Conservation (phyloP, 2,329 filamentous ascomycete species). For the Pseudogymnoascus sp. region DNA sequence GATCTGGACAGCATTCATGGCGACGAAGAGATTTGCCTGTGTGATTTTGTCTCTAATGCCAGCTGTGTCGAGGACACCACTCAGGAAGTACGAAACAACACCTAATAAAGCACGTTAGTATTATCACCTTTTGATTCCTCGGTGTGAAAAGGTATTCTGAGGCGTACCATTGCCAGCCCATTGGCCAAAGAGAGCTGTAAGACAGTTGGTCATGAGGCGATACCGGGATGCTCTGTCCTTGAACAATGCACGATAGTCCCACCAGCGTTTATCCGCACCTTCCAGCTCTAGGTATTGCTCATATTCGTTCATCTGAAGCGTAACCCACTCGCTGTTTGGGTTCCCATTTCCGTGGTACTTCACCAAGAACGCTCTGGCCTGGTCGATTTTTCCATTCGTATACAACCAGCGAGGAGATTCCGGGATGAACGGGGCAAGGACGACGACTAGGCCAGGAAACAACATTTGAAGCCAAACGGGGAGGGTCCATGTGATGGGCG, state of each 20-base stretch:
- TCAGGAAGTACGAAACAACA: conserved; percentile 45
- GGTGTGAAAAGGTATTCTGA: not conserved
- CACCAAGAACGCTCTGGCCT: conserved; percentile 35
- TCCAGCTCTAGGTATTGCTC: conserved; percentile 41
- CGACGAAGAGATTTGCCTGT: conserved; percentile 47
- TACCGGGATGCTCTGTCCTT: conserved; percentile 41
- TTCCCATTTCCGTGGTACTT: conserved; percentile 47
- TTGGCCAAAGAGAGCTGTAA: conserved; percentile 30
- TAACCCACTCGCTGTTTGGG: conserved; percentile 42
- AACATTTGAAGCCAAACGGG: conserved; percentile 31
- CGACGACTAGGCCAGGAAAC: conserved; percentile 24
- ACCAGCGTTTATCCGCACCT: conserved; percentile 48
- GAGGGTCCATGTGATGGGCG: conserved; percentile 32
- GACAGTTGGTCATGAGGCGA: conserved; percentile 44
- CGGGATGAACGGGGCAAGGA: conserved; percentile 22
- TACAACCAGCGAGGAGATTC: conserved; percentile 34
- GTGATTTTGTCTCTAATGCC: conserved; percentile 41
- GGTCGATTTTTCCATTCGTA: conserved; percentile 32
- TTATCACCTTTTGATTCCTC: not conserved
- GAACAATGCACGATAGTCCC: conserved; percentile 48
- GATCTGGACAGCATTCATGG: conserved; percentile 47
- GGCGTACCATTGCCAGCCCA: conserved; percentile 23
- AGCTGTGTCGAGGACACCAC: conserved; percentile 43
- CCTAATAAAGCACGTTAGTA: conserved; percentile 11
- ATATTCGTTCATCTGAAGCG: conserved; percentile 41